Evolutionary conservation across 140 eudicot genomes (phyloP).

Genomic region (Oenanthe javanica): DNA sequence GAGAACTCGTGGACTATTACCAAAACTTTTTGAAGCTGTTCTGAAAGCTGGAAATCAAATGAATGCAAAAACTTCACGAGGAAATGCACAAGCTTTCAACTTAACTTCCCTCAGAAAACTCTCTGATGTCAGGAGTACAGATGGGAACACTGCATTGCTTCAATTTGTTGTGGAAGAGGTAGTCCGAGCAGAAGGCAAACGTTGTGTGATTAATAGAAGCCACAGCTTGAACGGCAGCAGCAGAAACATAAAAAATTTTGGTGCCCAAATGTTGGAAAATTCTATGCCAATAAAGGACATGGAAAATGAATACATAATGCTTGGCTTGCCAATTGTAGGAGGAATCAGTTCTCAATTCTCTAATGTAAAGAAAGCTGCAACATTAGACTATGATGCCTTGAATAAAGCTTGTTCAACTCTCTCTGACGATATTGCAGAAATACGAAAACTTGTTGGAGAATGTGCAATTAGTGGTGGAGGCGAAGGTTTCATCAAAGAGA

Average conservation of each 20-base stretch:
- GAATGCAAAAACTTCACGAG: conserved; percentile 86
- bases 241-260: conserved; percentile 23
- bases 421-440: conserved; percentile 35
- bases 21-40: conserved; percentile 81
- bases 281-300: conserved; percentile 23
- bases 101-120: conserved; percentile 68
- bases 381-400: conserved; percentile 47
- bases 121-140: conserved; percentile 87
- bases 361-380: conserved; percentile 75
- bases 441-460: conserved; percentile 29
- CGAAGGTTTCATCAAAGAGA: conserved; percentile 51
- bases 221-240: conserved; percentile 37
- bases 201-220: conserved; percentile 52
- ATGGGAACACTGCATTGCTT: conserved; percentile 82
- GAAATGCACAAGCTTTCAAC: conserved; percentile 85
- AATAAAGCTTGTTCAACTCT: conserved; percentile 29
- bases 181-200: conserved; percentile 84
- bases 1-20: conserved; percentile 57
- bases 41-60: conserved; percentile 87
- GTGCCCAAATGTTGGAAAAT: conserved; percentile 7
- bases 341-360: conserved; percentile 72
- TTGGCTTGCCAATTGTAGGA: conserved; percentile 80
- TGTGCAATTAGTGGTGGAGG: conserved; percentile 42
- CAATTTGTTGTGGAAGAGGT: conserved; percentile 95
- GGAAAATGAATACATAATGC: conserved; percentile 68